phyloP scores from a whole-genome alignment of 805 yeast species.

The Candida krabiensis region DNA sequence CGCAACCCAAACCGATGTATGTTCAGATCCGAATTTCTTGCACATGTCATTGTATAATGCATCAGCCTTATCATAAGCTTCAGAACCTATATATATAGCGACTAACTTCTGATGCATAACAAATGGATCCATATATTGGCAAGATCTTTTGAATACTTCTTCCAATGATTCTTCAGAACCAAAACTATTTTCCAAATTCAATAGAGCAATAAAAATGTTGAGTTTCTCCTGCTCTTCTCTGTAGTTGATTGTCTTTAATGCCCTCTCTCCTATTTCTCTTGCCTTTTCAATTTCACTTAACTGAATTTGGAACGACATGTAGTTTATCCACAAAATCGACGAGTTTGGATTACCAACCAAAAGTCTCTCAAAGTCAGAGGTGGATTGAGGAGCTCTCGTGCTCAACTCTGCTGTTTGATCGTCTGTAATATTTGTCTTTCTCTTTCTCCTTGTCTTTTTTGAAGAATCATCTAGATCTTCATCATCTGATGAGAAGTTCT shows the following conservation, averaged over 20 bases:
- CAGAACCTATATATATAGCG: conserved; percentile 72
- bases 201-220: conserved; percentile 93
- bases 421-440: conserved; percentile 45
- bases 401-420: conserved; percentile 85
- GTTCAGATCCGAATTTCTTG: conserved; percentile 76
- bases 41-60: conserved; percentile 62
- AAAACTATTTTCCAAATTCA: conserved; percentile 91
- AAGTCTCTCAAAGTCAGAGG: conserved; percentile 86
- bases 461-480: conserved; percentile 45
- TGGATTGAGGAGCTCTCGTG: conserved; percentile 88
- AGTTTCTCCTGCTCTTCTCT: conserved; percentile 91
- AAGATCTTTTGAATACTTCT: conserved; percentile 76
- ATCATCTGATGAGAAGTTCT: conserved; percentile 51
- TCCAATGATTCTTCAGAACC: conserved; percentile 84
- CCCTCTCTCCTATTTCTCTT: conserved; percentile 89
- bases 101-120: conserved; percentile 79
- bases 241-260: conserved; percentile 83
- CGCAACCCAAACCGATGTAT: conserved; percentile 74
- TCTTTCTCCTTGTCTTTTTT: conserved; percentile 44
- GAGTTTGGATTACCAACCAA: conserved; percentile 91
- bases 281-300: conserved; percentile 93
- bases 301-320: conserved; percentile 96
- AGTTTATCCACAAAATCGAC: conserved; percentile 94
- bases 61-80: conserved; percentile 69
- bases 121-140: conserved; percentile 88